phyloP scores from a whole-genome alignment of 805 yeast genomes.

The Saturnispora saitoi region DNA sequence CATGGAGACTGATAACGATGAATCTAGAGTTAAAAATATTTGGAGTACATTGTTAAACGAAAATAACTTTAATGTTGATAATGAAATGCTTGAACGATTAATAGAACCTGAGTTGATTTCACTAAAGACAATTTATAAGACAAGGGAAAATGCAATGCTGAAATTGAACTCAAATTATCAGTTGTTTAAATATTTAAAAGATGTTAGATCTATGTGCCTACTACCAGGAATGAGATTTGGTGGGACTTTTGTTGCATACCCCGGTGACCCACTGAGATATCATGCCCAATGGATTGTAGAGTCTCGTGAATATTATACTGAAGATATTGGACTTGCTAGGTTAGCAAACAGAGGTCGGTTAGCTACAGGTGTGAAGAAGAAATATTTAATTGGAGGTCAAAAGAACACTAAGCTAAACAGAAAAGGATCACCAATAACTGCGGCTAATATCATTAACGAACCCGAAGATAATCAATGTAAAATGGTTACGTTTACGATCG shows the following conservation, averaged over 20 bases:
- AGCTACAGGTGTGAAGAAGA: constrained; percentile 87
- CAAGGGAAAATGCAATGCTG: neutral
- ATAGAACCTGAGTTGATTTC: constrained; percentile 3
- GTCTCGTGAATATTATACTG: constrained; percentile 37
- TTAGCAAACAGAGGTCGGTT: constrained; percentile 81
- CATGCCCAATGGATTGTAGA: constrained; percentile 80
- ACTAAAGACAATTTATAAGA: neutral
- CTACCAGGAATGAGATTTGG: constrained; percentile 90
- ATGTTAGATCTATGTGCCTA: constrained; percentile 34
- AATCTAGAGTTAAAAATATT: constrained; percentile 4
- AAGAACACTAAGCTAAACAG: neutral
- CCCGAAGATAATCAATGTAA: constrained; percentile 16
- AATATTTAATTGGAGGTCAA: constrained; percentile 52
- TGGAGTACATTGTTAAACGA: constrained; percentile 1
- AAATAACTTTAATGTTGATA: neutral
- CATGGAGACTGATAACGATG: constrained; percentile 17
- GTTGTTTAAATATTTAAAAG: constrained; percentile 17
- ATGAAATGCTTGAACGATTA: constrained; percentile 2
- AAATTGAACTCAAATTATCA: constrained; percentile 16
- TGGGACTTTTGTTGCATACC: constrained; percentile 80
- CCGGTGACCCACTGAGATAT: constrained; percentile 87
- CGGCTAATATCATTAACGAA: constrained; percentile 10
- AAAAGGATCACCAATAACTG: neutral
- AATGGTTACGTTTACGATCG: constrained; percentile 57
- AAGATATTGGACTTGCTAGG: constrained; percentile 47